These are phyloP conservation scores for Meredithiella fracta DNA, from an alignment of 2,329 filamentous ascomycete species.

Conservation along the genomic window DNA sequence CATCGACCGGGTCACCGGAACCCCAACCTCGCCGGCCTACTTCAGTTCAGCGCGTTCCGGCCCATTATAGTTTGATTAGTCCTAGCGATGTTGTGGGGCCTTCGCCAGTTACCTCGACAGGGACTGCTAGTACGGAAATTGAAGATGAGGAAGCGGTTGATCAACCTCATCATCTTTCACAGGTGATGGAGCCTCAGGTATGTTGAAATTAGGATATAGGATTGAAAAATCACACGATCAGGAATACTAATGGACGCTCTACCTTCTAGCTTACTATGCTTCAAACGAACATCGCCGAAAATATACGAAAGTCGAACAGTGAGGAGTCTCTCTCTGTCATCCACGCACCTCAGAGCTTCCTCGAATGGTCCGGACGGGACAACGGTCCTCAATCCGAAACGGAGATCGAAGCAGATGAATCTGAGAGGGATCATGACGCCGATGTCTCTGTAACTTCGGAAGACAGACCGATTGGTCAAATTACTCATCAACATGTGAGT, in stretches of 20 bases:
- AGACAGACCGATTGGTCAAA: background rate
- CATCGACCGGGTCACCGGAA: constrained; percentile 24
- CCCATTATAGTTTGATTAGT: constrained; percentile 41
- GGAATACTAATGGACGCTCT: background rate
- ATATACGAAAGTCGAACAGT: constrained; percentile 40
- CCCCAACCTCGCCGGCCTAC: constrained; percentile 35
- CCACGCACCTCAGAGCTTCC: constrained; percentile 72
- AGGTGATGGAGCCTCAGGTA: constrained; percentile 11
- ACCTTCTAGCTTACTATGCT: constrained; percentile 26
- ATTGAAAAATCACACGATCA: background rate
- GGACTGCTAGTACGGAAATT: constrained; percentile 69
- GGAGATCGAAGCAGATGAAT: constrained; percentile 1
- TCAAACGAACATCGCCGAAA: constrained; percentile 39
- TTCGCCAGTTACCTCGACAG: constrained; percentile 72
- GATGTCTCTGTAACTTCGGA: constrained; percentile 5
- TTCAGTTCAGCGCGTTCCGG: constrained; percentile 31
- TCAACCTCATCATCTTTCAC: constrained; percentile 20
- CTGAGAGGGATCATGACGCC: constrained; percentile 5
- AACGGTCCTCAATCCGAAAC: constrained; percentile 4
- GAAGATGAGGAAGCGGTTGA: constrained; percentile 59
- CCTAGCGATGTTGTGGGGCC: constrained; percentile 59
- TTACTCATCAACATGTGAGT: background rate
- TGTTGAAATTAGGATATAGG: background rate
- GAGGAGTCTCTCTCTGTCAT: constrained; percentile 83
- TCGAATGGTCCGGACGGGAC: constrained; percentile 38